These are phyloP conservation scores for Ilex asprella DNA, from an alignment of 257 asterid genomes.

Conservation along the genomic window DNA sequence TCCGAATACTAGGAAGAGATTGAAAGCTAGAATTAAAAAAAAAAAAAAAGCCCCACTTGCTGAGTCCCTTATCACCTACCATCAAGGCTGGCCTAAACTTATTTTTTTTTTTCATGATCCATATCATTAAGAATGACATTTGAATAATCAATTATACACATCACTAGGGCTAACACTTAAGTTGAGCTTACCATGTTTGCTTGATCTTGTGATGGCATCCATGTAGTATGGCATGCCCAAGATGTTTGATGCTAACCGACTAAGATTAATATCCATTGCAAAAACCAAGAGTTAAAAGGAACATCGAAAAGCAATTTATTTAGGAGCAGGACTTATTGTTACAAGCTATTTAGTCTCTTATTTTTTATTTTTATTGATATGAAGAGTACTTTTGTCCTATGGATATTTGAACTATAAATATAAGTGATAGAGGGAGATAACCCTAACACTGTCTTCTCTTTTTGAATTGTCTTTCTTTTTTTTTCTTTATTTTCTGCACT, in stretches of 20 bases:
- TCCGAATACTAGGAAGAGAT: conserved; percentile 13
- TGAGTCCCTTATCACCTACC: conserved; percentile 24
- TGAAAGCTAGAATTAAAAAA: conserved; percentile 10
- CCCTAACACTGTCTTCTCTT: too few relatives aligned
- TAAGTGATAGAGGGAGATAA: too few relatives aligned
- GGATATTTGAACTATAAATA: too few relatives aligned
- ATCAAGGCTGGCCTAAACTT: conserved; percentile 24
- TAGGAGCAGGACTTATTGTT: conserved; percentile 9
- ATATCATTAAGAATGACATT: conserved; percentile 32
- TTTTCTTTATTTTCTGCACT: too few relatives aligned
- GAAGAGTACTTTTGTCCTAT: too few relatives aligned
- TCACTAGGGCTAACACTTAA: conserved; percentile 25
- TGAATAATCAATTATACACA: conserved; percentile 9
- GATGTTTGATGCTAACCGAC: background rate
- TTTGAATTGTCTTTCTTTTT: too few relatives aligned
- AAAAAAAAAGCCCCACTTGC: conserved; percentile 17
- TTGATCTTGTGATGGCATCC: conserved; percentile 20
- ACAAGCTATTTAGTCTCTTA: too few relatives aligned
- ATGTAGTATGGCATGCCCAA: conserved; percentile 21
- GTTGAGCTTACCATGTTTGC: conserved; percentile 7
- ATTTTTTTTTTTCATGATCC: conserved; percentile 39
- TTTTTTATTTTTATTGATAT: too few relatives aligned
- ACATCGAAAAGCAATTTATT: conserved; percentile 18
- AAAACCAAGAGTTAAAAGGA: conserved; percentile 17
- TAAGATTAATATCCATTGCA: conserved; percentile 24